A percentile compares a stretch with the other conserved stretches of the same genome.
phyloP scores from a whole-genome alignment of 176 grass and related monocot species.

The Avena sativa region DNA sequence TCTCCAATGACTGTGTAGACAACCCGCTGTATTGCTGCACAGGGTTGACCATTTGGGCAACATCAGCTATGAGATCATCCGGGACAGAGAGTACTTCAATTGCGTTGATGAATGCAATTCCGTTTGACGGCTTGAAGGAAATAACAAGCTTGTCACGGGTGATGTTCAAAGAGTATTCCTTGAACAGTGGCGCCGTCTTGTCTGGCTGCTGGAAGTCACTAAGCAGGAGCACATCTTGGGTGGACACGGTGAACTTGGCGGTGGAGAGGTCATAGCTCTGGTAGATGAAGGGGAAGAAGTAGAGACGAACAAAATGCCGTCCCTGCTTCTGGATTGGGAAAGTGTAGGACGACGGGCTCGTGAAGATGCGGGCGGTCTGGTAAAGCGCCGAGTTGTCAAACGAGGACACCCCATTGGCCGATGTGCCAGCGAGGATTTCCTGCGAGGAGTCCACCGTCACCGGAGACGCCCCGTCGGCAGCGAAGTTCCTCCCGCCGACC shows the following conservation, averaged over 20 bases:
- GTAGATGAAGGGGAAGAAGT: slow-evolving; percentile 87
- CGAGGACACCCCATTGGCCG: slow-evolving; percentile 59
- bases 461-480: slow-evolving; percentile 60
- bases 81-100: slow-evolving; percentile 87
- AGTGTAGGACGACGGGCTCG: slow-evolving; percentile 71
- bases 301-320: slow-evolving; percentile 82
- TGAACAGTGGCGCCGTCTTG: slow-evolving; percentile 69
- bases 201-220: slow-evolving; percentile 67
- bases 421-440: slow-evolving; percentile 62
- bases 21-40: slow-evolving; percentile 62
- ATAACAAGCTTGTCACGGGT: slow-evolving; percentile 71
- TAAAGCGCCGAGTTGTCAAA: slow-evolving; percentile 63
- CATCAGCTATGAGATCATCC: slow-evolving; percentile 64
- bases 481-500: slow-evolving; percentile 66
- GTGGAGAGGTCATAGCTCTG: slow-evolving; percentile 73
- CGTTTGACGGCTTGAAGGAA: slow-evolving; percentile 80
- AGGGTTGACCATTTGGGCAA: slow-evolving; percentile 62
- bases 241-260: slow-evolving; percentile 78
- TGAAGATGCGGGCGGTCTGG: slow-evolving; percentile 80
- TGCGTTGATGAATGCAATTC: slow-evolving; percentile 82
- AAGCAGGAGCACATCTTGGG: slow-evolving; percentile 84
- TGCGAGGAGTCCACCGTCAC: slow-evolving; percentile 59
- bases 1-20: slow-evolving; percentile 71
- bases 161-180: slow-evolving; percentile 84
- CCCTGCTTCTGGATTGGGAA: slow-evolving; percentile 82